Evolutionary conservation across 1,284 basidiomycete species (phyloP), one percentile per base, ranked within the genome.

Genomic region (Heterobasidion annosum): DNA sequence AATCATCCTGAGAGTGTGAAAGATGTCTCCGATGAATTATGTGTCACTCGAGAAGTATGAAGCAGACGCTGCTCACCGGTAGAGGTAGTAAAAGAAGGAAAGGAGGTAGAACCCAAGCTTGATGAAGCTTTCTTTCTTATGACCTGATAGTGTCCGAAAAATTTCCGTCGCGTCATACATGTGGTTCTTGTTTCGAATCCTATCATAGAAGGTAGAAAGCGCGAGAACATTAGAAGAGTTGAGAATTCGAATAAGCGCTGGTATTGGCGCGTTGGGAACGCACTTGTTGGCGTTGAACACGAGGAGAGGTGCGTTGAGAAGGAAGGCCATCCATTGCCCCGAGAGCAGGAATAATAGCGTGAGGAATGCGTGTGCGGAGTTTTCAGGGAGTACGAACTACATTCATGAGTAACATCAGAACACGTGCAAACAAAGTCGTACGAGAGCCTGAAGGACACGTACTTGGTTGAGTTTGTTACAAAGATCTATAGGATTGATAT

Each of bases 91-190:
- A 81, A 96, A 96, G 81, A 96, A 96, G 50, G 88, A 93, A 58
- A 96, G 76, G 55, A 96, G 82, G 71, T 95, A 97, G 72, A 96
- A 95, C 18, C 91, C 94, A 57, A 98, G 87, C 75, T 97, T 98
- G 72, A 96, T 81, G 68, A 99, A 98, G 65, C 88, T 88, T 74
- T 97, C 95, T 69, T 95, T 98, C 77, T 99, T 99, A 73, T 98
- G 97, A 44, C 80, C 84, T 15, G 88, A 84, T 48, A 99, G 73
- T 58, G 96, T 96, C 62, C 97, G 82, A 81, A 99, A 99, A 64
- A 99, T 99, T 72, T 99, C 97, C 34, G 97, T 99, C 53, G 96
- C 96, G 70, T 99, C 96, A 68, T 98, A 96, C 91, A 98, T 96
- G 73, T 98, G 95, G 66, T 90, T 90, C 67, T 94, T 94, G 70